A percentile compares a stretch with the other conserved stretches of the same genome.
These are phyloP conservation scores for Vitis hybrid DNA, from an alignment of 177 flowering plant genomes.

Conservation along the genomic window DNA sequence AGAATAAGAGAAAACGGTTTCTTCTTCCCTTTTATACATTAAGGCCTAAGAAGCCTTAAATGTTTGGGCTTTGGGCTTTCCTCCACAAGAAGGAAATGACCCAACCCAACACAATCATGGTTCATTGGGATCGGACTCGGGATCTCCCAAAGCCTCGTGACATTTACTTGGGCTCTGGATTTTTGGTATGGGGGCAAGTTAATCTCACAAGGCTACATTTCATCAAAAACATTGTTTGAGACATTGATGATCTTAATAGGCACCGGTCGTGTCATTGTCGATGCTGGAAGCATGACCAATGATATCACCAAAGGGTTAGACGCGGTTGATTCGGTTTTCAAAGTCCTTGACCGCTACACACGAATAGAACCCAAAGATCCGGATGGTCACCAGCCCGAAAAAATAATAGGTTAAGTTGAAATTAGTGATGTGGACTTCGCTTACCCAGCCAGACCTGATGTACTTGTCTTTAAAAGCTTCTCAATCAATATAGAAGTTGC, in stretches of 20 bases:
- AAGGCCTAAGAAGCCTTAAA: too few relatives aligned
- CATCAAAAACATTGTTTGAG: slow-evolving; percentile 55
- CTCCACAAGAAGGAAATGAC: too few relatives aligned
- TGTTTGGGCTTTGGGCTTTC: too few relatives aligned
- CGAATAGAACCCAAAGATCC: slow-evolving; percentile 69
- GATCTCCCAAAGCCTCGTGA: slow-evolving; percentile 50
- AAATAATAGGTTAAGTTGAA: slow-evolving; percentile 52
- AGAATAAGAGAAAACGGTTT: too few relatives aligned
- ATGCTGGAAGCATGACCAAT: slow-evolving; percentile 83
- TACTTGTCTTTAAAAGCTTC: slow-evolving; percentile 54
- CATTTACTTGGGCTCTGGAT: slow-evolving; percentile 68
- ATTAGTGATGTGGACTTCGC: slow-evolving; percentile 59
- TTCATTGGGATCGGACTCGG: slow-evolving; percentile 76
- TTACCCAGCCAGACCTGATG: slow-evolving; percentile 70
- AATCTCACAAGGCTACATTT: slow-evolving; percentile 45
- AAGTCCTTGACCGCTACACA: slow-evolving; percentile 58
- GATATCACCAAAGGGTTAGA: slow-evolving; percentile 76
- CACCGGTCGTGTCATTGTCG: slow-evolving; percentile 83
- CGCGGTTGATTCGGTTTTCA: slow-evolving; percentile 65
- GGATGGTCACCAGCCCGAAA: slow-evolving; percentile 52
- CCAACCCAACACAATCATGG: too few relatives aligned
- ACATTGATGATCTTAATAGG: slow-evolving; percentile 71
- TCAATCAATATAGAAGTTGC: slow-evolving; percentile 50
- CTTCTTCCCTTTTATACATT: too few relatives aligned
- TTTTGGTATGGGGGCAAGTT: slow-evolving; percentile 90